Base-by-base conservation (phyloP, 2,329 filamentous ascomycete species). In the Parascedosporium putredinis region DNA sequence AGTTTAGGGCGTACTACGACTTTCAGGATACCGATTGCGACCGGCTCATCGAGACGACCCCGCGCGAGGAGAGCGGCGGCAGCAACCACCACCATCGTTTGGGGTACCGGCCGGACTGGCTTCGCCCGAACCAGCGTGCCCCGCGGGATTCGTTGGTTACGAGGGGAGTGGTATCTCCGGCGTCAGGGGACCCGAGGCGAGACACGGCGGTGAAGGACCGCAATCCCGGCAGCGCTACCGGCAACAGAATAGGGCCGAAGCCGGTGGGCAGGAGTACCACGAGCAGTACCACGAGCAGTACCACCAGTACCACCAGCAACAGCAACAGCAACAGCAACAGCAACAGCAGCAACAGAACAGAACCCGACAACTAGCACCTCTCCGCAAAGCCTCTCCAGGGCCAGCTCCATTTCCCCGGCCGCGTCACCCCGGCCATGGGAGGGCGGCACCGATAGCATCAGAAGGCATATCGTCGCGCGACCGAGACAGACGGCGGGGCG, bases 401-500 rank as follows among this genome's bases (percentile, higher is more conserved):
- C n/a, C 36, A 40, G 36, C 18, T 5, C 22, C 36, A 18, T 40
- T 40, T 20, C 36, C 36, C 36, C 36, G 36, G 36, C 36, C 36
- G 36, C 36, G 36, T 10, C n/a, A 9, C 36, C 36, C 16, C 36
- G 36, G 36, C 36, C 18, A 40, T 40, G 36, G 36, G 36, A 40
- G 36, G 36, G 18, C 36, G 36, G n/a, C n/a, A n/a, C 36, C 16
- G n/a, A 40, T 18, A 16, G 36, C 36, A 6, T 6, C 12, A 20
- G 36, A 40, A 40, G 36, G 36, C 5, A 40, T 40, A 40, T 40
- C 36, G 36, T 8, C 36, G 36, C 36, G 16, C 10, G 36, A 40
- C 18, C 36, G 36, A 12, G 27, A 38, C 33, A 48, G 45, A 38
- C 18, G 18, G 20, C 31, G 12, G 36, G 31, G 36, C 58, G 16